Conservation (phyloP, 1,284 basidiomycete species). For the Trametes polyzona region DNA sequence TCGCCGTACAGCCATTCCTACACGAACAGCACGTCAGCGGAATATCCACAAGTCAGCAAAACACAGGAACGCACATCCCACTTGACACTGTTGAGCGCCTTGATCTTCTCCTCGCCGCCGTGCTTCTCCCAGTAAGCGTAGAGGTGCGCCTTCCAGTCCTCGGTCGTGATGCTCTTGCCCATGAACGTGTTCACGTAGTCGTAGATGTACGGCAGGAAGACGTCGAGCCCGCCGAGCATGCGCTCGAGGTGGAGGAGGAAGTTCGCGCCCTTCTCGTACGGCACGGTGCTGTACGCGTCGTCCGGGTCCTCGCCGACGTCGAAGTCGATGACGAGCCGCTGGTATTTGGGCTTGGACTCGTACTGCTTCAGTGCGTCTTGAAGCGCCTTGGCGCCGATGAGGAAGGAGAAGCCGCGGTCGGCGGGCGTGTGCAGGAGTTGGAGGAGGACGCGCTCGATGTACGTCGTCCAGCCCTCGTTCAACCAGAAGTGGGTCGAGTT, state of each 20-base stretch:
- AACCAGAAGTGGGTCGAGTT: constrained; percentile 87
- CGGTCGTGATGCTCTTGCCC: constrained; percentile 86
- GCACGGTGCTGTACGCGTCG: constrained; percentile 73
- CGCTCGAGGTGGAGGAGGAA: constrained; percentile 76
- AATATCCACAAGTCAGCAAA: no score
- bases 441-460: constrained; percentile 87
- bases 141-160: constrained; percentile 88
- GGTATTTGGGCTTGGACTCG: constrained; percentile 70
- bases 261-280: constrained; percentile 80
- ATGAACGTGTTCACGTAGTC: constrained; percentile 82
- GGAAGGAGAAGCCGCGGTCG: constrained; percentile 75
- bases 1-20: constrained; percentile 89
- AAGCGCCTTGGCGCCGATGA: constrained; percentile 73
- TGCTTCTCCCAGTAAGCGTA: constrained; percentile 76
- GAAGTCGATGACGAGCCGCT: constrained; percentile 86
- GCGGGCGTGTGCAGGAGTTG: constrained; percentile 76
- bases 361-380: constrained; percentile 73
- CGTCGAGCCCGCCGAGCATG: constrained; percentile 85
- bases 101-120: constrained; percentile 64
- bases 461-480: constrained; percentile 95
- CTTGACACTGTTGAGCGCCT: constrained; percentile 74
- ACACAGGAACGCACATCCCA: constrained; percentile 64
- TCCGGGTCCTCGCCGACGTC: constrained; percentile 86
- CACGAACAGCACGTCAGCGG: neutral
- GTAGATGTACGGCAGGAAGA: constrained; percentile 81